A percentile compares a stretch with the other conserved stretches of the same genome.
Conservation (phyloP, 257 asterid genomes). For the Nicotiana attenuata region DNA sequence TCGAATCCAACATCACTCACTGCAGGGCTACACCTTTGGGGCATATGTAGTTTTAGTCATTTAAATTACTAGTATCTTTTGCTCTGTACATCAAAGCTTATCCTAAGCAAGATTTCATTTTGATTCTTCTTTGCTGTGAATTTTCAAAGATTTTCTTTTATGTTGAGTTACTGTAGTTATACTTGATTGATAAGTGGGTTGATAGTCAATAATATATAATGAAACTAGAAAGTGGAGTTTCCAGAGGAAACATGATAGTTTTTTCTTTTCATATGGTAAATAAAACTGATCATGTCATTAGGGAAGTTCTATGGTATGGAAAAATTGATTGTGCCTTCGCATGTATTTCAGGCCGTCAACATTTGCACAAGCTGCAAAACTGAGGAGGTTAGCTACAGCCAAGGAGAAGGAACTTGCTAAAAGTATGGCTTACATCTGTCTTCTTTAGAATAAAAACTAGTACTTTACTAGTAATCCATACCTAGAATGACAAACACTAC, state of each 20-base stretch:
- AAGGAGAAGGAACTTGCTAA: conserved; percentile 90
- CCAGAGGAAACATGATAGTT: not conserved
- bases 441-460: not conserved
- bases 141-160: not conserved
- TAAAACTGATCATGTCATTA: not conserved
- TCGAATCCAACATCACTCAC: not conserved
- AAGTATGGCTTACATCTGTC: conserved; percentile 28
- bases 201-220: not conserved
- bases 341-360: conserved; percentile 80
- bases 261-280: not conserved
- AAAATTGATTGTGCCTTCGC: not conserved
- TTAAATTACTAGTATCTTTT: not conserved
- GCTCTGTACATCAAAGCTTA: not conserved
- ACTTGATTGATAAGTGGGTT: not conserved
- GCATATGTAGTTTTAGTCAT: not conserved
- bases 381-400: conserved; percentile 79
- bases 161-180: not conserved
- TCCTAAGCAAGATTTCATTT: not conserved
- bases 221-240: not conserved
- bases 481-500: not conserved
- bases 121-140: not conserved
- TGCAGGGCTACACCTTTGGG: not conserved
- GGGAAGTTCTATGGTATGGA: not conserved
- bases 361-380: conserved; percentile 95
- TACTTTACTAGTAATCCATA: not conserved